Percentiles rank a stretch among this genome's conserved stretches.
These are phyloP conservation scores for Hippophae tibetana DNA, from an alignment of 306 rosid genomes.

Conservation along the genomic window DNA sequence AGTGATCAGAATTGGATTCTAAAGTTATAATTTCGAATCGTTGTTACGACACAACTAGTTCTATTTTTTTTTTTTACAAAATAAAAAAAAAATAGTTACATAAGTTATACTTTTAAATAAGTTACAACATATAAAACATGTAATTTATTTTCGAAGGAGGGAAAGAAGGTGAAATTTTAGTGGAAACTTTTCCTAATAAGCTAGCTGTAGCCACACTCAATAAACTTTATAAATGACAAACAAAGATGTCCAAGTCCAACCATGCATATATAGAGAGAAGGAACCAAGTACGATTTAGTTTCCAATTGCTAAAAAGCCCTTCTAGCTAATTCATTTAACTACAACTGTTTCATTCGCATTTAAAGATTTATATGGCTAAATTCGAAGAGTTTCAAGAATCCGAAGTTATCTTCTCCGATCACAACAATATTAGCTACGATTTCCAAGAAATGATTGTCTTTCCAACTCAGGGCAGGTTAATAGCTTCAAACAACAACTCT, in stretches of 20 bases:
- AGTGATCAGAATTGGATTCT: too few relatives aligned
- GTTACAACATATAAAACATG: too few relatives aligned
- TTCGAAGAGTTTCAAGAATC: constrained; percentile 53
- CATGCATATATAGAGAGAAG: constrained; percentile 24
- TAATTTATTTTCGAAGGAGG: too few relatives aligned
- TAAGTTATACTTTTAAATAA: too few relatives aligned
- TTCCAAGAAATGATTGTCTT: not conserved
- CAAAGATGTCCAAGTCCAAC: constrained; percentile 26
- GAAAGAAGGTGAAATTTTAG: too few relatives aligned
- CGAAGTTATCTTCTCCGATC: constrained; percentile 54
- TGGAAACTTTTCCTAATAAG: not conserved
- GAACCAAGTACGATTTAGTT: not conserved
- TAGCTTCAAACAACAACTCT: not conserved
- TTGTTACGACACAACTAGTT: too few relatives aligned
- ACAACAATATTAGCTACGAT: not conserved
- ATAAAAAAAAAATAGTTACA: too few relatives aligned
- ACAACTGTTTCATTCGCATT: not conserved
- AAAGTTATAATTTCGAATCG: too few relatives aligned
- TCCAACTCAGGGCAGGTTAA: not conserved
- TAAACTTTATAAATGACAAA: constrained; percentile 17
- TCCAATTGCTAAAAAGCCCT: constrained; percentile 19
- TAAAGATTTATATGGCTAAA: constrained; percentile 22
- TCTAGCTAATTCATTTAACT: not conserved
- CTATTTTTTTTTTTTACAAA: too few relatives aligned
- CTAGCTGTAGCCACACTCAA: constrained; percentile 56